Conservation (phyloP, 495 filamentous ascomycete genomes). For the Aspergillus saccharolyticus region DNA sequence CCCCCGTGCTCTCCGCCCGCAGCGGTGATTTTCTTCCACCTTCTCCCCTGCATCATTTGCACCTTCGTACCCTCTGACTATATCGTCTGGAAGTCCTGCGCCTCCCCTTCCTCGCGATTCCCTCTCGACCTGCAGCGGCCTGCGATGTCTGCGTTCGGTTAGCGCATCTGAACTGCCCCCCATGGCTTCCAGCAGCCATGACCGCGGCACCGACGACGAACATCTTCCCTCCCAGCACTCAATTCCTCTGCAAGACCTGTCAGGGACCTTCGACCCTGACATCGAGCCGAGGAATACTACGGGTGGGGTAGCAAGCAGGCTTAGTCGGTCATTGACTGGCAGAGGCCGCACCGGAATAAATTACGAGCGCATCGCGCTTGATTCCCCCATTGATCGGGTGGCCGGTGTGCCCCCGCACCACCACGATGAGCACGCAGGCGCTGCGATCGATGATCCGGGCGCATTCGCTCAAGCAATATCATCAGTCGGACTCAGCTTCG, state of each 20-base stretch:
- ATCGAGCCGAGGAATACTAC: constrained; percentile 23
- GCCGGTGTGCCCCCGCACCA: constrained; percentile 12
- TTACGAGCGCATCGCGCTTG: constrained; percentile 51
- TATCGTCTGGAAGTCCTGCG: background rate
- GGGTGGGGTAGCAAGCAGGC: constrained; percentile 28
- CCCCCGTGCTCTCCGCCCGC: background rate
- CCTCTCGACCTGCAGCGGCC: constrained; percentile 11
- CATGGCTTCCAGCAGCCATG: constrained; percentile 58
- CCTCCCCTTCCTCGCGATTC: constrained; percentile 4
- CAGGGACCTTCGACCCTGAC: constrained; percentile 52
- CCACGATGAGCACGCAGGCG: constrained; percentile 34
- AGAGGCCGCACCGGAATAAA: constrained; percentile 28
- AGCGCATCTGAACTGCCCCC: constrained; percentile 35
- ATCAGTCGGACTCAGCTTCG: constrained; percentile 54
- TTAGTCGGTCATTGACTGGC: constrained; percentile 35
- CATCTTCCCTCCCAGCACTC: constrained; percentile 54
- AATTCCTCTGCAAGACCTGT: constrained; percentile 81
- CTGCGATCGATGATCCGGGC: constrained; percentile 43
- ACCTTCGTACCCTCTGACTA: background rate
- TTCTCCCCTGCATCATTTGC: background rate
- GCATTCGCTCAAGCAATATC: constrained; percentile 58
- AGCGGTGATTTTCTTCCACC: background rate
- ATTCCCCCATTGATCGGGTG: constrained; percentile 40
- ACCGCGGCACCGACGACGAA: constrained; percentile 42
- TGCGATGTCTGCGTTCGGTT: constrained; percentile 44